Evolutionary conservation across 139 green algal genomes (phyloP).

Genomic region (Diplosphaera chodatii): DNA sequence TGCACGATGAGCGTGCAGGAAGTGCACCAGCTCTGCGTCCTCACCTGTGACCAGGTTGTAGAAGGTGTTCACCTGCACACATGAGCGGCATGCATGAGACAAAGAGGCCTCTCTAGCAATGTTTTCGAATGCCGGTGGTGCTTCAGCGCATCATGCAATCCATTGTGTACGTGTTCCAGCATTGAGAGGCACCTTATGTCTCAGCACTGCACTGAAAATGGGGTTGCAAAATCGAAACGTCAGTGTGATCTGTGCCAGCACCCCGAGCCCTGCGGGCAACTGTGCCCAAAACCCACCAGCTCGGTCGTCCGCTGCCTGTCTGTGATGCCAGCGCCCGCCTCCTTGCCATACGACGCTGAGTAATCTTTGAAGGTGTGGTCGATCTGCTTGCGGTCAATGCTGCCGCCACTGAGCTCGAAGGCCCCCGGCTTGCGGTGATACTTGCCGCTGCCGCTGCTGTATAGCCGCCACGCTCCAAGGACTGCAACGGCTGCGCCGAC

Average conservation of each 20-base stretch:
- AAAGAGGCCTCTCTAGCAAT: too few relatives aligned
- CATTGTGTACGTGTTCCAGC: too few relatives aligned
- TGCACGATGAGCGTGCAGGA: too few relatives aligned
- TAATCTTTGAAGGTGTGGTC: slow-evolving; percentile 59
- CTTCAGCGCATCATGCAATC: too few relatives aligned
- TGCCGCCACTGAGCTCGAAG: slow-evolving; percentile 61
- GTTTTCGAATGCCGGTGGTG: too few relatives aligned
- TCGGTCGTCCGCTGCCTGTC: slow-evolving; percentile 37
- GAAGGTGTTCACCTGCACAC: slow-evolving; percentile 14
- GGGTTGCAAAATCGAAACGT: too few relatives aligned
- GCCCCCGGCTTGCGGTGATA: slow-evolving; percentile 43
- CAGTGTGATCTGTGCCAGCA: too few relatives aligned
- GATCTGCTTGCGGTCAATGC: slow-evolving; percentile 52
- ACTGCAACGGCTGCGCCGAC: slow-evolving; percentile 11
- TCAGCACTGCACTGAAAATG: too few relatives aligned
- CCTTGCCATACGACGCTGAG: slow-evolving; percentile 42
- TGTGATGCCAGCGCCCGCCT: slow-evolving; percentile 15
- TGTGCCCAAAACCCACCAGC: slow-evolving; percentile 44
- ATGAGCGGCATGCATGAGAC: too few relatives aligned
- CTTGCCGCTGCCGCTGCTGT: background rate
- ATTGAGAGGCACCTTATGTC: too few relatives aligned
- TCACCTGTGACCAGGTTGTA: slow-evolving; percentile 27
- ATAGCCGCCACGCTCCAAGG: slow-evolving; percentile 1
- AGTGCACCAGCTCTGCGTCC: too few relatives aligned
- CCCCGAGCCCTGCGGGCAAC: too few relatives aligned